Evolutionary conservation across 306 rosid species (phyloP).

Genomic region (Cucumis melo): DNA sequence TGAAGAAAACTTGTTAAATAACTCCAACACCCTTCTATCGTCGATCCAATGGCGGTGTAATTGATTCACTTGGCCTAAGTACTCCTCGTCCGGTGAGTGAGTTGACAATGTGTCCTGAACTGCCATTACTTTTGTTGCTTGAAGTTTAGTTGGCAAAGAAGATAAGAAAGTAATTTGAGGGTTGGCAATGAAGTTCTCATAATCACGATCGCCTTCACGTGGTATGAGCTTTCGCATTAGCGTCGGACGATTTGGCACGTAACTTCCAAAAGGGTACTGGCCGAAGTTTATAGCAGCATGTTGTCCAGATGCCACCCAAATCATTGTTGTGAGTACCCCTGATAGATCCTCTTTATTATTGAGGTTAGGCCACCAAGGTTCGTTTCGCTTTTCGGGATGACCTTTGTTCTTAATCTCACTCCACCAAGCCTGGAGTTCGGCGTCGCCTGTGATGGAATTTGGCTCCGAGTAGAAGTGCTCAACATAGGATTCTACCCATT

Average conservation of each 20-base stretch:
- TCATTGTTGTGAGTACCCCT: constrained; percentile 51
- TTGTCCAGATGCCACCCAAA: constrained; percentile 91
- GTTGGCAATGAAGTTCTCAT: constrained; percentile 45
- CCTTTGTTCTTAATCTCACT: constrained; percentile 72
- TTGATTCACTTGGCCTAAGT: constrained; percentile 61
- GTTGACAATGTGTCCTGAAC: constrained; percentile 58
- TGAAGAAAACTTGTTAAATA: constrained; percentile 40
- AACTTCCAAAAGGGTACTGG: constrained; percentile 94
- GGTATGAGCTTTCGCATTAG: constrained; percentile 78
- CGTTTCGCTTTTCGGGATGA: constrained; percentile 61
- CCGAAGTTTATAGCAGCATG: constrained; percentile 96
- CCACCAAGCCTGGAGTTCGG: constrained; percentile 91
- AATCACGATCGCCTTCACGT: constrained; percentile 45
- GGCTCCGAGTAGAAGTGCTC: constrained; percentile 54
- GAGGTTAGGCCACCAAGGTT: constrained; percentile 95
- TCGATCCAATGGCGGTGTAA: constrained; percentile 57
- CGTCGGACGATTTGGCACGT: constrained; percentile 89
- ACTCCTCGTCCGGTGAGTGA: constrained; percentile 90
- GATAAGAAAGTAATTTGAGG: constrained; percentile 65
- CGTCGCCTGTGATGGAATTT: constrained; percentile 30
- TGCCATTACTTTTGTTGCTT: constrained; percentile 98
- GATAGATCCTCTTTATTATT: constrained; percentile 54
- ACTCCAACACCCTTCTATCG: constrained; percentile 32
- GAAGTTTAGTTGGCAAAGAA: constrained; percentile 84
- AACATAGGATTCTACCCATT: constrained; percentile 78